These are phyloP conservation scores for Microdochium bolleyi DNA, from an alignment of 2,329 filamentous ascomycete genomes.

Conservation along the genomic window DNA sequence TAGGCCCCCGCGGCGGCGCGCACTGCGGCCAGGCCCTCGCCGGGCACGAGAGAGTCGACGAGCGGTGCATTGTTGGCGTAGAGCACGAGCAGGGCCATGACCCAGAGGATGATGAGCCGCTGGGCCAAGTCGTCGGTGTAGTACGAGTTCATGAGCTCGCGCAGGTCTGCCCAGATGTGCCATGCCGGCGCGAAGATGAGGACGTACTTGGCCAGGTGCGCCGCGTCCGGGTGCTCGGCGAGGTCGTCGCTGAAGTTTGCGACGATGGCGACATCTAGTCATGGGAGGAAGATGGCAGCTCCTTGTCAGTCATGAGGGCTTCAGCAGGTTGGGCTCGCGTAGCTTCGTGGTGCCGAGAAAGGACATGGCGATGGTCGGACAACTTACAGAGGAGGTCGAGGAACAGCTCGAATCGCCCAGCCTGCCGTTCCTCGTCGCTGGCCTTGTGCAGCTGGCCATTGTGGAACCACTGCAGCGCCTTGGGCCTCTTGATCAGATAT, in stretches of 20 bases:
- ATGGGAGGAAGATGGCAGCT: neutral
- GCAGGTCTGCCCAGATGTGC: constrained; percentile 41
- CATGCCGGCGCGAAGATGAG: constrained; percentile 39
- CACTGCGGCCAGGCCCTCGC: constrained; percentile 31
- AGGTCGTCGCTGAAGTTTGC: constrained; percentile 41
- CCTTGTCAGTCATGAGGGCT: no score
- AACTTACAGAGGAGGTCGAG: constrained; percentile 35
- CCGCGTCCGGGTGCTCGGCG: constrained; percentile 33
- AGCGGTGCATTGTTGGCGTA: constrained; percentile 37
- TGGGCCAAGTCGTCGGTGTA: constrained; percentile 41
- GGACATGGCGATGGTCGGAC: no score
- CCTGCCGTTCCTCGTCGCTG: constrained; percentile 33
- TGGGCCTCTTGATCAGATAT: constrained; percentile 26
- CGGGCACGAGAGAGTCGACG: constrained; percentile 17
- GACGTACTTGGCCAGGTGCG: constrained; percentile 36
- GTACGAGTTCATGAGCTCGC: constrained; percentile 43
- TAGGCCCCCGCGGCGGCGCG: constrained; percentile 37
- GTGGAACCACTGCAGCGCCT: constrained; percentile 37
- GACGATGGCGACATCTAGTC: constrained; percentile 33
- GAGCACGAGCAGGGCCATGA: constrained; percentile 39
- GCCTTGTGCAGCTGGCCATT: constrained; percentile 30
- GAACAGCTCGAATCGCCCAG: constrained; percentile 39
- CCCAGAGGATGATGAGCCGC: constrained; percentile 37
- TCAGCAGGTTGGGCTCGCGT: no score
- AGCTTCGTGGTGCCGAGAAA: no score